Evolutionary conservation across 1,139 yeast genomes (phyloP).

Genomic region (Hyphopichia burtonii): DNA sequence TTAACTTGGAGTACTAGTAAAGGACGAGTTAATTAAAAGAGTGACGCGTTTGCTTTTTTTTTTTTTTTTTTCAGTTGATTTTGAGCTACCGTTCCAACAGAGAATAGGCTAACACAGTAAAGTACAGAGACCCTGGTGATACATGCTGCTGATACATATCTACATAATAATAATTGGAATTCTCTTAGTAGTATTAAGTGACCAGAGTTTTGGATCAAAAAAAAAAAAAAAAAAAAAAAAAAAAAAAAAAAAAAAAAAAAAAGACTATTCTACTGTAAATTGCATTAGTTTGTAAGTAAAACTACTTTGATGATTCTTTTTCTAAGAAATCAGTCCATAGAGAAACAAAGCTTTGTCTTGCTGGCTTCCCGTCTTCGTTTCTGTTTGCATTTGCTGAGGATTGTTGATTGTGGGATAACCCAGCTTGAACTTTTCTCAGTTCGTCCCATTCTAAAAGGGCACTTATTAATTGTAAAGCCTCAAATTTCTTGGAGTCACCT

Average conservation of each 20-base stretch:
- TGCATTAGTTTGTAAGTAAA: no score
- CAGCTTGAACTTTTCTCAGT: constrained; percentile 77
- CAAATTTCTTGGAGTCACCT: constrained; percentile 92
- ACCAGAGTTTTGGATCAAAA: no score
- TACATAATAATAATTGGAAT: no score
- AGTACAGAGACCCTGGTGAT: no score
- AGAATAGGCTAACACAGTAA: no score
- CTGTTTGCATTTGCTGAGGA: constrained; percentile 12
- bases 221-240: neutral
- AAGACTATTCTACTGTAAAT: neutral
- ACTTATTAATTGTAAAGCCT: constrained; percentile 80
- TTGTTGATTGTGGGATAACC: constrained; percentile 52
- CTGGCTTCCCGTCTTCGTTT: constrained; percentile 19
- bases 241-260: neutral
- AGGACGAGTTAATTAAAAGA: no score
- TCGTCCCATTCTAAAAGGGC: constrained; percentile 89
- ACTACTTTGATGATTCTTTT: constrained; percentile 54
- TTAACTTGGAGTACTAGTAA: neutral
- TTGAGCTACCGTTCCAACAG: no score
- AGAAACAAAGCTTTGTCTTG: constrained; percentile 74
- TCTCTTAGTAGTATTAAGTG: no score
- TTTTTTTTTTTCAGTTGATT: no score
- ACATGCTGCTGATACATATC: no score
- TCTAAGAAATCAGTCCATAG: constrained; percentile 89
- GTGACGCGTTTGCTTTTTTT: no score